A percentile compares a stretch with the other conserved stretches of the same genome.
Evolutionary conservation across 306 rosid genomes (phyloP).

Genomic region (Ammopiptanthus mongolicus): DNA sequence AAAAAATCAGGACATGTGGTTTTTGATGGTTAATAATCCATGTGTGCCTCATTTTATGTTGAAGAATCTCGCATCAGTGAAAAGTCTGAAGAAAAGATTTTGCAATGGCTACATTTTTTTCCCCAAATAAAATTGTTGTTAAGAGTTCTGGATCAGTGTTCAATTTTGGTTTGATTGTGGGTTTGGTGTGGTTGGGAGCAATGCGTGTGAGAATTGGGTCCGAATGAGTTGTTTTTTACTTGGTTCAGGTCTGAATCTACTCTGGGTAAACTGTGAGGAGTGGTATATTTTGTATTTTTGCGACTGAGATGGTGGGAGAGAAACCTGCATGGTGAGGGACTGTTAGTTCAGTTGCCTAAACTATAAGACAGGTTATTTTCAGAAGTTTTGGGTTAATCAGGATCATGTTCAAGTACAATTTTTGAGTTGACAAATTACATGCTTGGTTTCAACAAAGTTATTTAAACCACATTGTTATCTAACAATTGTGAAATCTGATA

Average conservation of each 20-base stretch:
- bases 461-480: neutral
- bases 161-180: conserved; percentile 18
- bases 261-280: neutral
- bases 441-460: neutral
- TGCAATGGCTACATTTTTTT: no score
- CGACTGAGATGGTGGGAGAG: neutral
- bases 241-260: conserved; percentile 11
- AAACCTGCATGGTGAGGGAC: neutral
- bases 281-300: neutral
- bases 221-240: neutral
- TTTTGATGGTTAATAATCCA: neutral
- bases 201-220: conserved; percentile 24
- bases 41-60: conserved; percentile 17
- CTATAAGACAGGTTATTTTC: neutral
- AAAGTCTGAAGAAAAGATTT: conserved; percentile 54
- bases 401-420: neutral
- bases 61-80: conserved; percentile 58
- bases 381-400: neutral
- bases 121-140: no score
- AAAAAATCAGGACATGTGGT: neutral
- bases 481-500: neutral
- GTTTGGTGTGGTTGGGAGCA: conserved; percentile 21
- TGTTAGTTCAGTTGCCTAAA: neutral
- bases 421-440: neutral
- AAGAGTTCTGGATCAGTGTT: conserved; percentile 6